Conservation (phyloP, 345 rosid species). For the Odontarrhena argentea region DNA sequence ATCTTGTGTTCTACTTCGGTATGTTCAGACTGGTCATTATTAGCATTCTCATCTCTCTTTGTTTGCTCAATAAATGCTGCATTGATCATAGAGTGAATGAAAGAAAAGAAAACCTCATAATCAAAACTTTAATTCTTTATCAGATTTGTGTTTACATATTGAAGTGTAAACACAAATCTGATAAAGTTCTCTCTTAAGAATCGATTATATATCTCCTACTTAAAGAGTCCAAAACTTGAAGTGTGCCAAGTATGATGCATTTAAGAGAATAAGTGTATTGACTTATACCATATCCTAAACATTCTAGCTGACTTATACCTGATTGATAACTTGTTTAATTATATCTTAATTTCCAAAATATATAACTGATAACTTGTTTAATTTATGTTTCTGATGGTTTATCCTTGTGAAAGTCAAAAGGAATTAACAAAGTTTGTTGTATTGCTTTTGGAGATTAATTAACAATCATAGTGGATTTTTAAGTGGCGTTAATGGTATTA, state of each 20-base stretch:
- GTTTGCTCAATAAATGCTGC: conserved; percentile 31
- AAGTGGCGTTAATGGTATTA: no score
- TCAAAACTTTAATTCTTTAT: conserved; percentile 8
- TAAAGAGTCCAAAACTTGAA: conserved; percentile 9
- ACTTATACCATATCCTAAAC: conserved; percentile 27
- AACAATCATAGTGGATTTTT: no score
- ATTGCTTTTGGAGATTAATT: no score
- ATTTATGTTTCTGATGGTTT: no score
- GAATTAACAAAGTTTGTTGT: no score
- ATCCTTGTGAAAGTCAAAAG: no score
- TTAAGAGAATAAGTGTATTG: conserved; percentile 18
- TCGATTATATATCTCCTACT: not conserved
- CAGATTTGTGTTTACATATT: conserved; percentile 1
- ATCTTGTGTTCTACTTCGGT: conserved; percentile 9
- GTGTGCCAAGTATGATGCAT: conserved; percentile 20
- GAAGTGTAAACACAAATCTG: conserved; percentile 3
- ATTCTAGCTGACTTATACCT: conserved; percentile 5
- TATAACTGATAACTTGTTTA: not conserved
- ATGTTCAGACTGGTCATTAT: conserved; percentile 31
- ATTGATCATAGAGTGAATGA: conserved; percentile 4
- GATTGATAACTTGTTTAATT: not conserved
- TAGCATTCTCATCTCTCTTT: conserved; percentile 3
- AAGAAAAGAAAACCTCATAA: not conserved
- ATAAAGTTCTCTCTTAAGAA: conserved; percentile 2
- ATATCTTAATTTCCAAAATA: not conserved